These are phyloP conservation scores for Trametes elegans DNA, from an alignment of 768 basidiomycete genomes.

Conservation along the genomic window DNA sequence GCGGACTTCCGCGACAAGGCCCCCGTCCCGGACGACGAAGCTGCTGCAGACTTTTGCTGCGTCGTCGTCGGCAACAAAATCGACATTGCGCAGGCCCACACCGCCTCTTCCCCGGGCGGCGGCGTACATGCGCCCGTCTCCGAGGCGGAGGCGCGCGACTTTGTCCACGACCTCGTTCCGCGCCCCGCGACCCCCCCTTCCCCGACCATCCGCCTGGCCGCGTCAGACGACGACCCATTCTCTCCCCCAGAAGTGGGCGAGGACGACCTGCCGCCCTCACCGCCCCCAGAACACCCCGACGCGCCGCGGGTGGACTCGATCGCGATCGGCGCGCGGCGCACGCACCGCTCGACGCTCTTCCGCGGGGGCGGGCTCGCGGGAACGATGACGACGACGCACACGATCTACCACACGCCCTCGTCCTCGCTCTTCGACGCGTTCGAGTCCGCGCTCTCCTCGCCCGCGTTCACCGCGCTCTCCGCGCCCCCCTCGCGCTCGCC, in stretches of 20 bases:
- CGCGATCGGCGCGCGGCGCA: slow-evolving; percentile 40
- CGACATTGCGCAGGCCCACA: slow-evolving; percentile 48
- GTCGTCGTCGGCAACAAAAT: slow-evolving; percentile 76
- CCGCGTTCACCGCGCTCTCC: slow-evolving; percentile 36
- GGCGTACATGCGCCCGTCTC: slow-evolving; percentile 32
- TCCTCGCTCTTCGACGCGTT: slow-evolving; percentile 71
- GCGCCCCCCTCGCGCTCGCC: slow-evolving; percentile 23
- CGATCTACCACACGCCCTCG: slow-evolving; percentile 75
- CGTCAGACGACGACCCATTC: background rate
- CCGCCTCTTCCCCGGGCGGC: background rate
- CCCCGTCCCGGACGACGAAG: slow-evolving; percentile 65
- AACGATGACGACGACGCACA: slow-evolving; percentile 55
- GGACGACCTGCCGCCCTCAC: slow-evolving; percentile 16
- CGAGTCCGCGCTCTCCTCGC: slow-evolving; percentile 61
- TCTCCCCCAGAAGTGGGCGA: background rate
- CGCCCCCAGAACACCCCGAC: slow-evolving; percentile 17
- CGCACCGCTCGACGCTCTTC: slow-evolving; percentile 41
- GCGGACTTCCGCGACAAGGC: slow-evolving; percentile 65
- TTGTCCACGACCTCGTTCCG: slow-evolving; percentile 61
- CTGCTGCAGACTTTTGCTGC: slow-evolving; percentile 62
- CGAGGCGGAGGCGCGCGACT: slow-evolving; percentile 46
- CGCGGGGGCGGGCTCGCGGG: slow-evolving; percentile 48
- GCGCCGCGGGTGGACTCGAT: slow-evolving; percentile 30
- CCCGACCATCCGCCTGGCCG: slow-evolving; percentile 13
- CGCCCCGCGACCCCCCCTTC: slow-evolving; percentile 21